Percentiles rank a stretch among this genome's conserved stretches.
Conservation (phyloP, 345 rosid species). For the Gossypium raimondii region DNA sequence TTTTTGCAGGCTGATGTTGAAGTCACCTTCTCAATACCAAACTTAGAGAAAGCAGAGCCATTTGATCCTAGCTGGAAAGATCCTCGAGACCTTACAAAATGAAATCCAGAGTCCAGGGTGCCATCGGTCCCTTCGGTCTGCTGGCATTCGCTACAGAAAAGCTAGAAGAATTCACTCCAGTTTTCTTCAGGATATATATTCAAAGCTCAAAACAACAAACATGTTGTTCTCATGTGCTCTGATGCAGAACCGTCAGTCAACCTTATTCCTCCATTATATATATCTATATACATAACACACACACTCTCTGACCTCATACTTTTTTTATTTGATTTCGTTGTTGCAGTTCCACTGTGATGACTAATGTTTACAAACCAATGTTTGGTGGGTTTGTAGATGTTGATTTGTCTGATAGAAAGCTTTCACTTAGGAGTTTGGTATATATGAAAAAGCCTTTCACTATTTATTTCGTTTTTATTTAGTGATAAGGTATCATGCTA, state of each 20-base stretch:
- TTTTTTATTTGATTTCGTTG: constrained; percentile 6
- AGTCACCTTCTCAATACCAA: constrained; percentile 48
- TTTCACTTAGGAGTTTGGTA: constrained; percentile 72
- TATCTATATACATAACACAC: not conserved
- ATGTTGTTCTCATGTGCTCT: constrained; percentile 68
- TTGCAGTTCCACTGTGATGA: constrained; percentile 44
- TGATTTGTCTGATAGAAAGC: constrained; percentile 44
- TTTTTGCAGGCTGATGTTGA: constrained; percentile 61
- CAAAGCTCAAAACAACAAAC: constrained; percentile 41
- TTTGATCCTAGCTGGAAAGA: constrained; percentile 53
- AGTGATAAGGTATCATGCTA: too few relatives aligned
- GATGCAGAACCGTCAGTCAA: constrained; percentile 57
- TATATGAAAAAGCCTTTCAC: too few relatives aligned
- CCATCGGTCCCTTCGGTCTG: constrained; percentile 80
- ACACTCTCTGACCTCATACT: not conserved
- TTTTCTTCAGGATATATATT: constrained; percentile 77
- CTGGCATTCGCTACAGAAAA: constrained; percentile 58
- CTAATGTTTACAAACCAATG: constrained; percentile 48
- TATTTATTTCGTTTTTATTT: too few relatives aligned
- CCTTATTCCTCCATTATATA: not conserved
- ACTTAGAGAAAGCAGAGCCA: constrained; percentile 54
- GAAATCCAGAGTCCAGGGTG: constrained; percentile 47
- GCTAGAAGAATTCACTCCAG: constrained; percentile 71
- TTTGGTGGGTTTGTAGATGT: constrained; percentile 75
- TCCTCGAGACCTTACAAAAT: constrained; percentile 40